Conservation (phyloP, 2,329 filamentous ascomycete species). For the Penicillium sp. region DNA sequence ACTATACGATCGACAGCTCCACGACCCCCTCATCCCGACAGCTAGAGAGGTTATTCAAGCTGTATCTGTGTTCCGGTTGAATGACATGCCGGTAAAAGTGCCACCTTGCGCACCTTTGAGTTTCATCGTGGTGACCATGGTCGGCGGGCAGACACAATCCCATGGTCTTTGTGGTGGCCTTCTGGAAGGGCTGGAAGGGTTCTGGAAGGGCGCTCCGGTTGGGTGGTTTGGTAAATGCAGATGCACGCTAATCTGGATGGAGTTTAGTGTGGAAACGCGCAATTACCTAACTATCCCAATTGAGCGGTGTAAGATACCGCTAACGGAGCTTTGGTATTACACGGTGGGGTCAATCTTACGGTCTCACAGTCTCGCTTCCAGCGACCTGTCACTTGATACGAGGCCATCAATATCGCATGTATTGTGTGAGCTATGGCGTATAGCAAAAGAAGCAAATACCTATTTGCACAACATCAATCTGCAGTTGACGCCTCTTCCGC, state of each 20-base stretch:
- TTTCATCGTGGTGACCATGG: conserved; percentile 1
- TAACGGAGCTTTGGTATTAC: conserved; percentile 13
- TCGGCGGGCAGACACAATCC: conserved; percentile 4
- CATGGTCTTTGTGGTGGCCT: conserved; percentile 17
- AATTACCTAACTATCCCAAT: background rate
- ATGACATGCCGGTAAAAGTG: background rate
- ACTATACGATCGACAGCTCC: background rate
- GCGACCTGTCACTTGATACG: background rate
- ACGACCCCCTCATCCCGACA: background rate
- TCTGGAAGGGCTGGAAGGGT: conserved; percentile 19
- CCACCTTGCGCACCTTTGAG: background rate
- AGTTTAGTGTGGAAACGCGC: background rate
- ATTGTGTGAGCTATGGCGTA: background rate
- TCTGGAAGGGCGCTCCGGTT: conserved; percentile 27
- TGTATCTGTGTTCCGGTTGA: background rate
- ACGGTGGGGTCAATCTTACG: conserved; percentile 2
- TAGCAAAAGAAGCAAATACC: conserved; percentile 1
- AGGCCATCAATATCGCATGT: background rate
- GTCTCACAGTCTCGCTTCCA: background rate
- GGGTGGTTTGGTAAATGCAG: background rate
- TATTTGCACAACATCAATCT: background rate
- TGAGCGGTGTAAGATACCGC: conserved; percentile 8
- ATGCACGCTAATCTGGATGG: background rate
- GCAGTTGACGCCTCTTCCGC: background rate
- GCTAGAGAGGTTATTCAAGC: background rate